These are phyloP conservation scores for Salix arbutifolia DNA, from an alignment of 345 rosid genomes.

Conservation along the genomic window DNA sequence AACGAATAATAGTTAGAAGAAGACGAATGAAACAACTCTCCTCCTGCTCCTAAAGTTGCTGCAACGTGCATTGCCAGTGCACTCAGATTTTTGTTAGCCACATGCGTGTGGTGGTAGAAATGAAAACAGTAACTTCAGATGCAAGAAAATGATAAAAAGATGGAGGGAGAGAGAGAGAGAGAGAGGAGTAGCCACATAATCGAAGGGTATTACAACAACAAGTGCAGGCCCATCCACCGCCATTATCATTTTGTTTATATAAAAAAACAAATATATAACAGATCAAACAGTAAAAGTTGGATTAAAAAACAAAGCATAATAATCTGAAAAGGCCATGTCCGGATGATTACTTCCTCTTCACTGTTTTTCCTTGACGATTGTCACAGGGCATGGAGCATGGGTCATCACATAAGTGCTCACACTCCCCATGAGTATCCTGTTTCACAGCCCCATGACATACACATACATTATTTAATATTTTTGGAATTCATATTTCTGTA, in stretches of 20 bases:
- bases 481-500: too few species aligned
- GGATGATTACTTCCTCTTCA: background rate
- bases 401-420: constrained; percentile 50
- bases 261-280: background rate
- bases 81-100: too few species aligned
- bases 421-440: constrained; percentile 82
- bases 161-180: too few species aligned
- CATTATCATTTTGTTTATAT: too few species aligned
- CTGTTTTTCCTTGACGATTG: constrained; percentile 39
- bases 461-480: background rate
- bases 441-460: constrained; percentile 12
- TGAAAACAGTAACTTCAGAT: too few species aligned
- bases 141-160: too few species aligned
- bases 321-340: background rate
- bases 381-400: constrained; percentile 53
- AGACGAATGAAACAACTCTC: too few species aligned
- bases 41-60: too few species aligned
- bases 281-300: background rate
- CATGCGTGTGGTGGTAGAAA: too few species aligned
- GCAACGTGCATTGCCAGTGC: too few species aligned
- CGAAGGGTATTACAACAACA: background rate
- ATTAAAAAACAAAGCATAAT: background rate
- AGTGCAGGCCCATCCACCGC: too few species aligned
- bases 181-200: background rate
- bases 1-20: too few species aligned